These are phyloP conservation scores for Leccinum boreale DNA, from an alignment of 768 basidiomycete genomes.

Conservation along the genomic window DNA sequence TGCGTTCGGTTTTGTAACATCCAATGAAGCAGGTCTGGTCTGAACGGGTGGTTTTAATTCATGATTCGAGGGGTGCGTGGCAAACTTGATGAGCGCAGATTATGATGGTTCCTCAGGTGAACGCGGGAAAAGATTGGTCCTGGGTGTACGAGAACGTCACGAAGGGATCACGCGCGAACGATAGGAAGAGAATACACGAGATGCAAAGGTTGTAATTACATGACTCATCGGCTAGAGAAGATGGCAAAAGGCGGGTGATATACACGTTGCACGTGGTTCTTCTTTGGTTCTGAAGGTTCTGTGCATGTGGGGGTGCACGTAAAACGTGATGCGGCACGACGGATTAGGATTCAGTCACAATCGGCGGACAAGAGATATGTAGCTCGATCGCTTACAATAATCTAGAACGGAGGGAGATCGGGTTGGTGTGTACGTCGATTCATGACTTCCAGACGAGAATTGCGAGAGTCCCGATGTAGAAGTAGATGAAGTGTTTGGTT, in stretches of 20 bases:
- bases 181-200: conserved; percentile 16
- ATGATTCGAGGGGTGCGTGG: neutral
- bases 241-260: conserved; percentile 15
- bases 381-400: conserved; percentile 17
- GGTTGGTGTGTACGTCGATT: conserved; percentile 17
- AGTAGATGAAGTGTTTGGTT: conserved; percentile 99
- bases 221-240: conserved; percentile 14
- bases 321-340: neutral
- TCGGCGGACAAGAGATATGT: neutral
- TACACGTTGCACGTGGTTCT: conserved; percentile 17
- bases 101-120: neutral
- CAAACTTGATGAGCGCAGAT: neutral
- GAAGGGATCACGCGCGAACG: neutral
- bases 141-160: neutral
- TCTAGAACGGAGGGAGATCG: conserved; percentile 19
- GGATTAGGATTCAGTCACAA: neutral
- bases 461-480: conserved; percentile 90
- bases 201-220: conserved; percentile 26
- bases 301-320: neutral
- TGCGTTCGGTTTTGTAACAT: neutral
- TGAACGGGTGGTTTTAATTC: neutral
- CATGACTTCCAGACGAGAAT: conserved; percentile 95
- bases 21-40: neutral
- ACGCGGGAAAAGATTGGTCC: too few species aligned
- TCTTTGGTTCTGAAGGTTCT: conserved; percentile 2